Conservation (phyloP, 1,139 yeast species). For the Ashbya aceris region DNA sequence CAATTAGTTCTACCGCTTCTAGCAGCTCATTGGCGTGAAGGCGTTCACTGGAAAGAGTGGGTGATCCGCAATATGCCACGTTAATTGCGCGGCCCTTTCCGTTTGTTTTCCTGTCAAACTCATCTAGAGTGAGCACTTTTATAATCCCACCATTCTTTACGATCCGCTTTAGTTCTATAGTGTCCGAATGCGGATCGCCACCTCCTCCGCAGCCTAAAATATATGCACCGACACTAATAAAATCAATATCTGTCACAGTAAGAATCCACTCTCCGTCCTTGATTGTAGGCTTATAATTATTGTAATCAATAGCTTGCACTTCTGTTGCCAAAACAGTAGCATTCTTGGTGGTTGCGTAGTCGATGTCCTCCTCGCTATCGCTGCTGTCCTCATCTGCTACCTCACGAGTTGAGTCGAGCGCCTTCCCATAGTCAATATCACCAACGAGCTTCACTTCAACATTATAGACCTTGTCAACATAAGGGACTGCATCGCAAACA, state of each 20-base stretch:
- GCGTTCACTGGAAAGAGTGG: slow-evolving; percentile 38
- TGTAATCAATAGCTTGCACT: slow-evolving; percentile 18
- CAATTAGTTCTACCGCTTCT: slow-evolving; percentile 30
- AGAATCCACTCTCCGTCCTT: slow-evolving; percentile 36
- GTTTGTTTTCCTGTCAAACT: slow-evolving; percentile 21
- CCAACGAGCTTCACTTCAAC: slow-evolving; percentile 35
- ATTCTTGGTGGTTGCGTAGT: slow-evolving; percentile 7
- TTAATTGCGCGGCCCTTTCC: slow-evolving; percentile 32
- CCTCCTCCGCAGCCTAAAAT: slow-evolving; percentile 45
- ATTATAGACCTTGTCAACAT: slow-evolving; percentile 31
- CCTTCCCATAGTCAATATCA: slow-evolving; percentile 32
- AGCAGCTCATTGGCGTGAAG: slow-evolving; percentile 33
- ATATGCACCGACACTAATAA: slow-evolving; percentile 36
- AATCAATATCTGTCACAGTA: slow-evolving; percentile 35
- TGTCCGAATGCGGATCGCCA: slow-evolving; percentile 39
- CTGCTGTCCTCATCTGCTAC: background rate
- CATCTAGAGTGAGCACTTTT: slow-evolving; percentile 32
- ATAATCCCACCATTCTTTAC: slow-evolving; percentile 31
- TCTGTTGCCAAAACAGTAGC: slow-evolving; percentile 12
- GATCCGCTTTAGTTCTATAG: slow-evolving; percentile 31
- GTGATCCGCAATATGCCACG: slow-evolving; percentile 40
- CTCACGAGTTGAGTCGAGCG: slow-evolving; percentile 10
- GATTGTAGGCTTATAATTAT: slow-evolving; percentile 31
- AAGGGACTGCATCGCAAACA: slow-evolving; percentile 34
- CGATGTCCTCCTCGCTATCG: background rate